Conservation (phyloP, 2,329 filamentous ascomycete species). For the Metarhizium album region DNA sequence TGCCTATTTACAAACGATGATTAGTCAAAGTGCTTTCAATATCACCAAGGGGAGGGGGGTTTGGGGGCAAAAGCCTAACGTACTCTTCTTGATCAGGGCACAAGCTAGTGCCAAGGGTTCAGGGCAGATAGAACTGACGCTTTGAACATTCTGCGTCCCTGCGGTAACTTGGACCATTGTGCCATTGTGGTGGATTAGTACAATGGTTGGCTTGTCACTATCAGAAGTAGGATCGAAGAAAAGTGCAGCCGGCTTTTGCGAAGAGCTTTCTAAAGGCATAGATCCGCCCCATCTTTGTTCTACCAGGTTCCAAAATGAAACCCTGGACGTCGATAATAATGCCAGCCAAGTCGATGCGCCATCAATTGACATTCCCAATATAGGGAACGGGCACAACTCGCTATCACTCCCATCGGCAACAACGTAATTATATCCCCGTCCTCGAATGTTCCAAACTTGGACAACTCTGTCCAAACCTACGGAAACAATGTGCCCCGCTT, state of each 20-base stretch:
- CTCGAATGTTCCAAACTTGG: constrained; percentile 52
- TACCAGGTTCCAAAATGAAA: constrained; percentile 53
- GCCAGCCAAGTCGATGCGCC: constrained; percentile 55
- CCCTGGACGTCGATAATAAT: constrained; percentile 41
- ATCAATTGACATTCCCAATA: constrained; percentile 55
- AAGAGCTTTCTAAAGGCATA: constrained; percentile 36
- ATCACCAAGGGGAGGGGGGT: not conserved
- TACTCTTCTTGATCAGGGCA: constrained; percentile 34
- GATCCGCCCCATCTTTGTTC: constrained; percentile 46
- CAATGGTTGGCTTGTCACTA: constrained; percentile 32
- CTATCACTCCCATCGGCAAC: constrained; percentile 29
- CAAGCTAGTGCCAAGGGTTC: constrained; percentile 41
- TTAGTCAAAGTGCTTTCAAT: not conserved
- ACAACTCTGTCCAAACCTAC: constrained; percentile 61
- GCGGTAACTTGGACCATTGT: constrained; percentile 43
- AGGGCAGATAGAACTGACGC: constrained; percentile 38
- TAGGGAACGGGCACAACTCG: constrained; percentile 40
- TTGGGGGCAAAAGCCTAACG: constrained; percentile 7
- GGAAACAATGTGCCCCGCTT: constrained; percentile 55
- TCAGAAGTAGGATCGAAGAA: constrained; percentile 43
- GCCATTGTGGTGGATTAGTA: constrained; percentile 56
- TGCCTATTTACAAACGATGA: not conserved
- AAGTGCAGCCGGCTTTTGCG: constrained; percentile 50
- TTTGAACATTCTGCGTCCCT: constrained; percentile 28
- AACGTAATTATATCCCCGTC: constrained; percentile 30